These are phyloP conservation scores for Colletotrichum spaethianum DNA, from an alignment of 2,329 filamentous ascomycete genomes.

Conservation along the genomic window DNA sequence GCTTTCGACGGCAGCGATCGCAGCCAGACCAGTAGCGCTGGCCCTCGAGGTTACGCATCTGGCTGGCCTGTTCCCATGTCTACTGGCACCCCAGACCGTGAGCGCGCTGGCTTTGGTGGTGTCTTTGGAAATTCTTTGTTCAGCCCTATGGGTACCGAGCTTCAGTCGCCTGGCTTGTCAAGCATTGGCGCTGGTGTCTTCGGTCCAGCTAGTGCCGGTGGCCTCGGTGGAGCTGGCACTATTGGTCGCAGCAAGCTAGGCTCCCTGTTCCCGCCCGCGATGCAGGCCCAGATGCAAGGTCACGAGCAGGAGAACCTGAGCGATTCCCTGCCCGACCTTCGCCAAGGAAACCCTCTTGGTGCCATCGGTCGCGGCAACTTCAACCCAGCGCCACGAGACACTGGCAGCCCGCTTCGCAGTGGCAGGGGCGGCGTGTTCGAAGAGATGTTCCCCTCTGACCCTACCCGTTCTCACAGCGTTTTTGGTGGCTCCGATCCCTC, in stretches of 20 bases:
- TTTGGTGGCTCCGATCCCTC: conserved; percentile 47
- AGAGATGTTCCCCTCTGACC: conserved; percentile 64
- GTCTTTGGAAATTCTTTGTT: conserved; percentile 87
- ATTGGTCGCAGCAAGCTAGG: conserved; percentile 87
- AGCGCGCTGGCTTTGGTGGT: conserved; percentile 67
- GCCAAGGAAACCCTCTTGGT: conserved; percentile 74
- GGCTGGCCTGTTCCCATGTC: conserved; percentile 75
- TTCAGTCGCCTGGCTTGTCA: conserved; percentile 79
- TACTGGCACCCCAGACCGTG: conserved; percentile 77
- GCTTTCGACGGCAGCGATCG: conserved; percentile 84
- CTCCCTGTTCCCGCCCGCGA: conserved; percentile 87
- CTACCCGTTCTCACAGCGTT: conserved; percentile 47
- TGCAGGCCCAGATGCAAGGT: conserved; percentile 91
- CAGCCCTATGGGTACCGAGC: conserved; percentile 77
- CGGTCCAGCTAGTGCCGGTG: conserved; percentile 70
- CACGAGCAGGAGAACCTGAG: conserved; percentile 75
- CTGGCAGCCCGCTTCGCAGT: conserved; percentile 71
- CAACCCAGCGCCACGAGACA: conserved; percentile 67
- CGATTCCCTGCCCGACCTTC: conserved; percentile 72
- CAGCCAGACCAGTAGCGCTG: conserved; percentile 92
- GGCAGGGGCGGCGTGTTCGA: conserved; percentile 68
- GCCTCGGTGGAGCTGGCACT: conserved; percentile 72
- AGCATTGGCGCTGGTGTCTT: conserved; percentile 79
- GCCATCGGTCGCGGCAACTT: conserved; percentile 77
- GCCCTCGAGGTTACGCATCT: conserved; percentile 79